These are phyloP conservation scores for Lentinula guzmanii DNA, from an alignment of 768 basidiomycete species.

Conservation along the genomic window DNA sequence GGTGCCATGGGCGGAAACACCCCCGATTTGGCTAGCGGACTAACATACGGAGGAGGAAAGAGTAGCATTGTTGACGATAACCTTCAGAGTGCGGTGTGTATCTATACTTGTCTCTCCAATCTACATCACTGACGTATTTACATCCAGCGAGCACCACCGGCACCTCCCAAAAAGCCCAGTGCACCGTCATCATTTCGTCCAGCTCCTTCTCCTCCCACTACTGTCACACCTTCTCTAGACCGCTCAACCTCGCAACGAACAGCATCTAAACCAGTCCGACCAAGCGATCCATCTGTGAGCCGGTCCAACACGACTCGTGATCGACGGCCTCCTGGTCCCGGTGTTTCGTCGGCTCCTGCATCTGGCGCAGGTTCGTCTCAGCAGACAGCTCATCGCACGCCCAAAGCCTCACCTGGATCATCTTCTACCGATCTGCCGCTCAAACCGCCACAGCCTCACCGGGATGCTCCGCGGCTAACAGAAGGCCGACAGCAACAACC, in stretches of 20 bases:
- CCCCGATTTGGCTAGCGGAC: slow-evolving; percentile 13
- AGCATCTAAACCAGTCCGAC: slow-evolving; percentile 46
- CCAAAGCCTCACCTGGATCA: slow-evolving; percentile 50
- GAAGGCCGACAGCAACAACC: slow-evolving; percentile 29
- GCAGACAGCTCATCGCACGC: slow-evolving; percentile 25
- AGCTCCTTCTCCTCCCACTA: slow-evolving; percentile 65
- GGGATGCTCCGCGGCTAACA: slow-evolving; percentile 18
- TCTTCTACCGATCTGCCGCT: slow-evolving; percentile 54
- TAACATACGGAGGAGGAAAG: slow-evolving; percentile 15
- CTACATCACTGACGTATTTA: slow-evolving; percentile 6
- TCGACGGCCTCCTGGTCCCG: slow-evolving; percentile 36
- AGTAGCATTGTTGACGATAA: slow-evolving; percentile 38
- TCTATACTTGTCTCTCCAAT: slow-evolving; percentile 13
- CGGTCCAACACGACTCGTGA: slow-evolving; percentile 66
- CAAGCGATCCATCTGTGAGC: slow-evolving; percentile 39
- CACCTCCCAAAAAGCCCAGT: slow-evolving; percentile 34
- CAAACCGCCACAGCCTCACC: slow-evolving; percentile 27
- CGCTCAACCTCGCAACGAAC: slow-evolving; percentile 84
- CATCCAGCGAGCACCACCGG: slow-evolving; percentile 40
- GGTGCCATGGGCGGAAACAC: slow-evolving; percentile 42
- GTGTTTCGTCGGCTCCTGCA: slow-evolving; percentile 21
- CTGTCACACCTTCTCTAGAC: slow-evolving; percentile 68
- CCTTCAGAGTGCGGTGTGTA: slow-evolving; percentile 52
- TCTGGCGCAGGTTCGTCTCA: slow-evolving; percentile 18
- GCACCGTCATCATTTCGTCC: slow-evolving; percentile 65